Conservation (phyloP, 2,329 filamentous ascomycete genomes). For the Aotearoamyces nothofagi region DNA sequence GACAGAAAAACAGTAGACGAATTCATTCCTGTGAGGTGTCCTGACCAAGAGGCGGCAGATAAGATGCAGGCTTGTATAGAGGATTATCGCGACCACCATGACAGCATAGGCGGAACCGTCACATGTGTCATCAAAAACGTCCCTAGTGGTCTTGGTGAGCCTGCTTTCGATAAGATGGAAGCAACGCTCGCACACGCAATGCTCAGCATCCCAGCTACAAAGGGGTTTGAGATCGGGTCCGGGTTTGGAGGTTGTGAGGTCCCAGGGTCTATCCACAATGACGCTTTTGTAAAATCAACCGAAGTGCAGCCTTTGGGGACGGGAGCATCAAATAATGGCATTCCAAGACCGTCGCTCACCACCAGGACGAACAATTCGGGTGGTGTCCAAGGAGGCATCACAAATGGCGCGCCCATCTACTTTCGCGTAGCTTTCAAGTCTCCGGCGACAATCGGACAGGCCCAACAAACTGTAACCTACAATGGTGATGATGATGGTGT, state of each 20-base stretch:
- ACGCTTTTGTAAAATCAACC: slow-evolving; percentile 54
- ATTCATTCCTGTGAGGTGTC: slow-evolving; percentile 79
- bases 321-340: slow-evolving; percentile 27
- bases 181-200: slow-evolving; percentile 85
- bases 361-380: slow-evolving; percentile 93
- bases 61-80: slow-evolving; percentile 72
- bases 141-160: slow-evolving; percentile 79
- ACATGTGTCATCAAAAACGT: slow-evolving; percentile 84
- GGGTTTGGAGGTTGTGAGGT: slow-evolving; percentile 81
- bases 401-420: slow-evolving; percentile 86
- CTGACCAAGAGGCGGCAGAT: slow-evolving; percentile 44
- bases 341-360: slow-evolving; percentile 46
- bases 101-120: slow-evolving; percentile 89
- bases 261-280: slow-evolving; percentile 82
- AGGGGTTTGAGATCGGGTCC: slow-evolving; percentile 90
- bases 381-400: slow-evolving; percentile 89
- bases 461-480: slow-evolving; percentile 72
- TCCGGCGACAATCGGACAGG: slow-evolving; percentile 80
- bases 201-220: slow-evolving; percentile 87
- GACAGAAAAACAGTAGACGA: slow-evolving; percentile 65
- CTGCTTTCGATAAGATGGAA: slow-evolving; percentile 90
- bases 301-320: slow-evolving; percentile 26
- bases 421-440: slow-evolving; percentile 94
- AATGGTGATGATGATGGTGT: slow-evolving; percentile 54
- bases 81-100: slow-evolving; percentile 59